Evolutionary conservation across 2,329 filamentous ascomycete species (phyloP), one percentile per base, ranked within the genome.

Genomic region (Aureobasidium sp.): DNA sequence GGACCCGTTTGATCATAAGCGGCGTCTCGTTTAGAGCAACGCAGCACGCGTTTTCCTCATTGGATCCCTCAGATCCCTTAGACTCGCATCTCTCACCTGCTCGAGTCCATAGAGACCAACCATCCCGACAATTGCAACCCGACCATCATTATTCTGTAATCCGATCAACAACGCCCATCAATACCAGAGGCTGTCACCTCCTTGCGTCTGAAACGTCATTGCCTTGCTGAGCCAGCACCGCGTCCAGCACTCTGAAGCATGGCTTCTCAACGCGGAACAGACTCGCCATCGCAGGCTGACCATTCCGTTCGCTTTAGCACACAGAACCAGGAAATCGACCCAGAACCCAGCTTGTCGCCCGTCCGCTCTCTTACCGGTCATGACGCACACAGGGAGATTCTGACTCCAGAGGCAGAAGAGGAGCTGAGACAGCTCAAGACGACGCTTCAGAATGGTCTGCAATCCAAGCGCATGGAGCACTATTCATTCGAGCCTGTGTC

Each of bases 401-500:
- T 78, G 65, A 44, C 49, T 71, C 72, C 61, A 71, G 72, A 83
- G 61, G 67, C 68, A 7, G 62, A 70, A 63, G 86, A 90, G 62
- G 83, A 92, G 70, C 79, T 95, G 62, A 84, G 83, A 66, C 86
- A 85, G 63, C 78, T 96, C 64, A 86, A 89, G 55, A 84, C 86
- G 67, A 86, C 85, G 29, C 78, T 96, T 30, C 88, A 91, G 66
- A 85, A 85, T 65, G 85, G 87, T 68, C 81, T 96, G 64, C 92
- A 97, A 76, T 88, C 92, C 68, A 83, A 86, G 62, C 85, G 92
- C 65, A 85, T 96, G 79, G 89, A 88, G 71, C 90, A 91, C 71
- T 96, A 91, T 75, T 86, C 88, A 47, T 97, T 92, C 70, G 92
- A 97, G 72, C 88, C 93, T 37, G 86, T 96, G 65, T 97, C 94